phyloP scores from a whole-genome alignment of 2,329 filamentous ascomycete species.

The Nannizziopsis arthrosporioides region DNA sequence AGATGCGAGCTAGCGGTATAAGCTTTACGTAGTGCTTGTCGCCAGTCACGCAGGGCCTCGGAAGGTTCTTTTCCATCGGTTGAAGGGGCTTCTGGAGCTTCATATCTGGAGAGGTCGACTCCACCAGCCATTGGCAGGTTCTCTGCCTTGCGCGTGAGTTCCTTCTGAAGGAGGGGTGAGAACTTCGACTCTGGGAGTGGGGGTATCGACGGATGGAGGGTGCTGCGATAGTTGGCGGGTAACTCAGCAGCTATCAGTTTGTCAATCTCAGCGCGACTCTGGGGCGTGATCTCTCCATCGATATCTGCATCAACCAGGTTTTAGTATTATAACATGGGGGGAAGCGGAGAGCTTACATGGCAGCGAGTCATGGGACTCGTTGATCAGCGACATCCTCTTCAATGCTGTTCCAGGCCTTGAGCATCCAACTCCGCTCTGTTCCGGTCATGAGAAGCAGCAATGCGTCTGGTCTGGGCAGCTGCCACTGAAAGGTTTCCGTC shows the following conservation, averaged over 20 bases:
- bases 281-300: conserved; percentile 55
- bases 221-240: conserved; percentile 35
- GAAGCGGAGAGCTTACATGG: conserved; percentile 49
- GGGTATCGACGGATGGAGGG: conserved; percentile 50
- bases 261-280: conserved; percentile 54
- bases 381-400: conserved; percentile 52
- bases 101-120: conserved; percentile 73
- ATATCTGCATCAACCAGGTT: conserved; percentile 50
- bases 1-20: conserved; percentile 51
- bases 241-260: conserved; percentile 59
- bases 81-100: conserved; percentile 54
- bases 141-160: conserved; percentile 56
- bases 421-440: too few species aligned
- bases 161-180: conserved; percentile 53
- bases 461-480: too few species aligned
- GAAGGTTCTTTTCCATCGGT: conserved; percentile 20
- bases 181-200: conserved; percentile 44
- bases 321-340: conserved; percentile 11
- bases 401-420: background rate
- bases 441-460: too few species aligned
- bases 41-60: conserved; percentile 38
- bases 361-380: conserved; percentile 64
- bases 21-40: conserved; percentile 41
- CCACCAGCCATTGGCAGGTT: conserved; percentile 47
- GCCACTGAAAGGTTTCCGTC: too few species aligned